A percentile compares a stretch with the other conserved stretches of the same genome.
Conservation (phyloP, 441 rosid species). For the Kokia cookei region DNA sequence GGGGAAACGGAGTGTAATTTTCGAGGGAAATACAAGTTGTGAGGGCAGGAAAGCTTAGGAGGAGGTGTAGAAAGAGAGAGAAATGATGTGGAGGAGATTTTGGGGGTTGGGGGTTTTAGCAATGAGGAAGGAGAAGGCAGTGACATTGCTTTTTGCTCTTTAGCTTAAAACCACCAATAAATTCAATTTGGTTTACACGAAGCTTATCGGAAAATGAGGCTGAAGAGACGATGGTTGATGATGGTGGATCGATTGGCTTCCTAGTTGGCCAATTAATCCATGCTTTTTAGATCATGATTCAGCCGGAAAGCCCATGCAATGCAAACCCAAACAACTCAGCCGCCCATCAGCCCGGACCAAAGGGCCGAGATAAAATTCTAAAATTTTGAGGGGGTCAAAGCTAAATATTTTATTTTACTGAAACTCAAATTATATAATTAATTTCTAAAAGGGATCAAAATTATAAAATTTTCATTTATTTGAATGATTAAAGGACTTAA, state of each 20-base stretch:
- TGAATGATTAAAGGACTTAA: too few relatives aligned
- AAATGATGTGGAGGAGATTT: conserved; percentile 5
- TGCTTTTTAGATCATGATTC: background rate
- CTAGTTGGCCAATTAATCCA: conserved; percentile 4
- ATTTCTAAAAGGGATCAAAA: too few relatives aligned
- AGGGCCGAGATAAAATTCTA: too few relatives aligned
- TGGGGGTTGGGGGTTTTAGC: conserved; percentile 14
- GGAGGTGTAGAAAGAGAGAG: background rate
- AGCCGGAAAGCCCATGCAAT: background rate
- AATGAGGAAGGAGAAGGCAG: conserved; percentile 1
- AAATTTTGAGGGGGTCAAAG: too few relatives aligned
- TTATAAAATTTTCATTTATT: too few relatives aligned
- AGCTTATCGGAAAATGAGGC: background rate
- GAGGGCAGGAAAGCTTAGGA: conserved; percentile 10
- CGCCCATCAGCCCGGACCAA: too few relatives aligned
- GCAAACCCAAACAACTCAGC: too few relatives aligned
- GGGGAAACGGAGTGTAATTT: conserved; percentile 30
- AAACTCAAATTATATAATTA: too few relatives aligned
- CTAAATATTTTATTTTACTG: too few relatives aligned
- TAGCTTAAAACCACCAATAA: background rate
- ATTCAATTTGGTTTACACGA: background rate
- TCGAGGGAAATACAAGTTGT: conserved; percentile 17
- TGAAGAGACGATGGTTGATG: background rate
- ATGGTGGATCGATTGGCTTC: conserved; percentile 13
- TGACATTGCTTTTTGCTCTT: background rate